phyloP scores from a whole-genome alignment of 2,329 filamentous ascomycete species.

The Aspergillus fumigatus region DNA sequence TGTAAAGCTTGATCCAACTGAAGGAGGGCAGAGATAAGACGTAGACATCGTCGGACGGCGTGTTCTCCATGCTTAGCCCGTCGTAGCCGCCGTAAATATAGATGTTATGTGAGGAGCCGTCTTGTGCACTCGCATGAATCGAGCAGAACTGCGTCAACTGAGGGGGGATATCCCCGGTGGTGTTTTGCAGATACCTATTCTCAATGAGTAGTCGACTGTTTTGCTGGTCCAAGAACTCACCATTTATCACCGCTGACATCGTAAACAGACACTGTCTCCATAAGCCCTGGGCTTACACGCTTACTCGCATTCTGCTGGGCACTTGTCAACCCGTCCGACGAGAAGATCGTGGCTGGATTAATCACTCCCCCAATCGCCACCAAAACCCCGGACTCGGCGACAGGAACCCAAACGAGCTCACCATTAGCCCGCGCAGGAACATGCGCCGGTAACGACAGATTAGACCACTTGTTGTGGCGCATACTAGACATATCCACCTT shows the following conservation, averaged over 20 bases:
- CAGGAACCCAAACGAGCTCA: slow-evolving; percentile 60
- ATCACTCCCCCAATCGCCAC: slow-evolving; percentile 38
- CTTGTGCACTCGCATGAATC: slow-evolving; percentile 34
- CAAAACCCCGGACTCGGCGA: slow-evolving; percentile 33
- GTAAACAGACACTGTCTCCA: slow-evolving; percentile 36
- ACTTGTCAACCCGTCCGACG: background rate
- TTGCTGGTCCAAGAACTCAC: slow-evolving; percentile 11
- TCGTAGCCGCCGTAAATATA: slow-evolving; percentile 48
- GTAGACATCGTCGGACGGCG: slow-evolving; percentile 42
- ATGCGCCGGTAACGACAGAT: slow-evolving; percentile 48
- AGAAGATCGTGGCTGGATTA: slow-evolving; percentile 19
- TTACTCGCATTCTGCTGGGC: slow-evolving; percentile 14
- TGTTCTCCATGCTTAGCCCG: slow-evolving; percentile 22
- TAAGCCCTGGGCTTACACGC: slow-evolving; percentile 29
- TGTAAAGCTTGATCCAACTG: slow-evolving; percentile 40
- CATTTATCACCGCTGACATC: slow-evolving; percentile 28
- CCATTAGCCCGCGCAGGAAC: slow-evolving; percentile 57
- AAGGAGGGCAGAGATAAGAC: slow-evolving; percentile 46
- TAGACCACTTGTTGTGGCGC: slow-evolving; percentile 51
- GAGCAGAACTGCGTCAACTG: slow-evolving; percentile 39
- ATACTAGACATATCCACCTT: slow-evolving; percentile 56
- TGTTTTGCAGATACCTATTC: slow-evolving; percentile 39
- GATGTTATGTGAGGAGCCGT: slow-evolving; percentile 44
- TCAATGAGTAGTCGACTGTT: slow-evolving; percentile 1
- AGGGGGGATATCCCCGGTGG: slow-evolving; percentile 34